Evolutionary conservation across 2,329 filamentous ascomycete species (phyloP).

Genomic region (Phyllosticta citrichinensis): DNA sequence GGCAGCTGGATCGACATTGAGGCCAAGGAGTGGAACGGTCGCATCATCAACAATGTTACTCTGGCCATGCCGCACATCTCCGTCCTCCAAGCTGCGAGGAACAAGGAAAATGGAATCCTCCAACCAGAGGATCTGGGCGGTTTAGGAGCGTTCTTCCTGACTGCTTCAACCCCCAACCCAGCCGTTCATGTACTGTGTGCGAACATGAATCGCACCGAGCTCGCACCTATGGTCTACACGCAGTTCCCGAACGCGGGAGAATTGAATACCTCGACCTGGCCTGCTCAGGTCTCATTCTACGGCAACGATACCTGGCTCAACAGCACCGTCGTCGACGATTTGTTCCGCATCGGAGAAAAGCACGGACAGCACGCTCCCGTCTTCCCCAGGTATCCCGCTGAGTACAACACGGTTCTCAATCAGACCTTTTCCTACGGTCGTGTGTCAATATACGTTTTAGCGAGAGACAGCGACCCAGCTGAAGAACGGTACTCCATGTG

Average conservation of each 20-base stretch:
- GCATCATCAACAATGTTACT: slow-evolving; percentile 65
- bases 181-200: slow-evolving; percentile 64
- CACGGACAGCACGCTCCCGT: slow-evolving; percentile 44
- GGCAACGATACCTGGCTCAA: slow-evolving; percentile 10
- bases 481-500: slow-evolving; percentile 54
- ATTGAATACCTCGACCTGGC: slow-evolving; percentile 20
- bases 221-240: slow-evolving; percentile 55
- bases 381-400: slow-evolving; percentile 42
- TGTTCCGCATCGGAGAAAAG: slow-evolving; percentile 58
- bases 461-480: slow-evolving; percentile 18
- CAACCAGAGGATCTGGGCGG: slow-evolving; percentile 54
- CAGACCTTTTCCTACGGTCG: slow-evolving; percentile 23
- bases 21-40: slow-evolving; percentile 42
- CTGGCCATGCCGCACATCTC: slow-evolving; percentile 68
- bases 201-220: slow-evolving; percentile 49
- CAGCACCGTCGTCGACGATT: slow-evolving; percentile 50
- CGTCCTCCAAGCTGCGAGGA: slow-evolving; percentile 53
- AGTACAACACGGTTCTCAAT: slow-evolving; percentile 51
- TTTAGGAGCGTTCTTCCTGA: slow-evolving; percentile 57
- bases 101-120: slow-evolving; percentile 53
- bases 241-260: slow-evolving; percentile 42
- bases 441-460: slow-evolving; percentile 56
- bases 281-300: slow-evolving; percentile 7
- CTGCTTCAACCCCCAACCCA: slow-evolving; percentile 60
- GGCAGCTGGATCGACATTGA: slow-evolving; percentile 58